Conservation (phyloP, 805 yeast genomes). For the Candida dajiaensis region DNA sequence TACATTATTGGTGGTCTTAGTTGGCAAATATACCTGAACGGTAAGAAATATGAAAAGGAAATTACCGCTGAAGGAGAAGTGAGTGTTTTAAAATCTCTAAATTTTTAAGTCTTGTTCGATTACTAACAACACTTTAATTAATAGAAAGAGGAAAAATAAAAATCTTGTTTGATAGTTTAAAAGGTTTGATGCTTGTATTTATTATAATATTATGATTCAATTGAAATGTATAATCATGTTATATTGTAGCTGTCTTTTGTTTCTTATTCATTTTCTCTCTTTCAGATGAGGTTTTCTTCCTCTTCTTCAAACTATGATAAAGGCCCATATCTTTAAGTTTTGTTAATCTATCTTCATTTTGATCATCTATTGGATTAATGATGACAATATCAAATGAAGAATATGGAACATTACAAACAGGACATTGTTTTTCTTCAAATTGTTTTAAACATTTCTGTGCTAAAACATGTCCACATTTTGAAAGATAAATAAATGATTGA, state of each 20-base stretch:
- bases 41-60: constrained; percentile 42
- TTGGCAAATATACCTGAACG: constrained; percentile 46
- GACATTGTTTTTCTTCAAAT: constrained; percentile 28
- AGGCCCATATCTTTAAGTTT: constrained; percentile 22
- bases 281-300: constrained; percentile 7
- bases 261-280: not conserved
- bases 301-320: constrained; percentile 32
- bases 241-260: not conserved
- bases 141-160: constrained; percentile 2
- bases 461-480: constrained; percentile 39
- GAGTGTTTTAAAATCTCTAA: not conserved
- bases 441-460: constrained; percentile 27
- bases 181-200: not conserved
- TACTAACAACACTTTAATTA: not conserved
- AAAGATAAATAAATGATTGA: constrained; percentile 38
- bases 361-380: constrained; percentile 25
- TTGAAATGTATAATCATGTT: not conserved
- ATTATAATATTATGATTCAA: not conserved
- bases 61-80: constrained; percentile 7
- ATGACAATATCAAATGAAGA: constrained; percentile 30
- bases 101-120: not conserved
- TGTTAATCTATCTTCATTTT: constrained; percentile 20
- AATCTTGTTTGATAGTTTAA: not conserved
- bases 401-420: constrained; percentile 32
- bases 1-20: constrained; percentile 48